Conservation (phyloP, 2,329 filamentous ascomycete species). For the Aspergillus cejpii region DNA sequence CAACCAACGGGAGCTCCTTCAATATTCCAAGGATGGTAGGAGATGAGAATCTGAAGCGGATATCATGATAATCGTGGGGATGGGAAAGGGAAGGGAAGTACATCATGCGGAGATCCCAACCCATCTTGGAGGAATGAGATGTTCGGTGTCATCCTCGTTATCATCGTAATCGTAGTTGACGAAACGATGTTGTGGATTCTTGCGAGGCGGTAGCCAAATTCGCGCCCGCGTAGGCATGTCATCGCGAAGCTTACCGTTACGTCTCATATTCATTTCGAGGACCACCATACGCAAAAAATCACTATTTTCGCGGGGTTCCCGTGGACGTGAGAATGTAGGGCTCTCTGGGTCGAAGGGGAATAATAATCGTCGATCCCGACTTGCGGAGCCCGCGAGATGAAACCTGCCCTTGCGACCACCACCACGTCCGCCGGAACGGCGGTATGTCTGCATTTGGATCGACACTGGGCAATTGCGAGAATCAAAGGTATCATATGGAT, state of each 20-base stretch:
- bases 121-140: constrained; percentile 26
- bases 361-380: constrained; percentile 35
- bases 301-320: constrained; percentile 58
- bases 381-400: constrained; percentile 40
- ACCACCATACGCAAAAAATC: constrained; percentile 60
- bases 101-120: constrained; percentile 22
- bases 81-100: not conserved
- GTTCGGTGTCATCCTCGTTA: constrained; percentile 12
- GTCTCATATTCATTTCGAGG: constrained; percentile 62
- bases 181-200: constrained; percentile 17
- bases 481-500: constrained; percentile 31
- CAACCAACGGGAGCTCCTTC: not conserved
- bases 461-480: constrained; percentile 44
- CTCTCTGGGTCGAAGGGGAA: constrained; percentile 31
- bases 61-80: constrained; percentile 1
- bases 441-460: constrained; percentile 59
- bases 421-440: constrained; percentile 30
- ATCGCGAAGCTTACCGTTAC: constrained; percentile 55
- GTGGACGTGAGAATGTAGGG: constrained; percentile 46
- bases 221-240: constrained; percentile 50
- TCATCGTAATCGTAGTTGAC: constrained; percentile 13
- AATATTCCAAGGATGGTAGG: constrained; percentile 1
- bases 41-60: not conserved
- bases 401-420: constrained; percentile 25
- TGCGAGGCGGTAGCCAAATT: constrained; percentile 56